Evolutionary conservation across 2,329 filamentous ascomycete genomes (phyloP).

Genomic region (Paraphaeosphaeria minitans): DNA sequence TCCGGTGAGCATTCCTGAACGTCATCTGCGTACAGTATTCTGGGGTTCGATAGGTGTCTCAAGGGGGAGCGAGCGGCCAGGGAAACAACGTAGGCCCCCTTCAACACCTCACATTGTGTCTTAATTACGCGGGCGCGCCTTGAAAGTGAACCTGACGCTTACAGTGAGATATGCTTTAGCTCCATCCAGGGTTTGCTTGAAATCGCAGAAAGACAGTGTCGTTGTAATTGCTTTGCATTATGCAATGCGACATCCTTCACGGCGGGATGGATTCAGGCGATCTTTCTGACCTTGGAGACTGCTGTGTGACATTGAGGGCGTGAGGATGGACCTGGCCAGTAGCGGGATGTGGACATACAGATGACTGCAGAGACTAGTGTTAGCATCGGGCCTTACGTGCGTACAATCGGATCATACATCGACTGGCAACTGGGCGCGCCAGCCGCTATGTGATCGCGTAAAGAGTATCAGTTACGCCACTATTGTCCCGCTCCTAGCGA

Average conservation of each 20-base stretch:
- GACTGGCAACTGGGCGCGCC: slow-evolving; percentile 10
- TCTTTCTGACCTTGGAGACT: slow-evolving; percentile 2
- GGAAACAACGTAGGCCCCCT: neutral
- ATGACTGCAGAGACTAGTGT: neutral
- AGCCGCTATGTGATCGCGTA: slow-evolving; percentile 14
- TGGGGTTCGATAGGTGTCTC: neutral
- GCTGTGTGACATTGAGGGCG: neutral
- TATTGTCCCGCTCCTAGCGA: neutral
- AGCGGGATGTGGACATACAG: slow-evolving; percentile 2
- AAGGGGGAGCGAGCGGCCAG: neutral
- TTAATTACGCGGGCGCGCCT: slow-evolving; percentile 1
- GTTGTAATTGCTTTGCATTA: slow-evolving; percentile 17
- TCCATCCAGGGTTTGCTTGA: neutral
- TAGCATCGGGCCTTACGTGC: slow-evolving; percentile 1
- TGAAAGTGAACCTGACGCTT: slow-evolving; percentile 10
- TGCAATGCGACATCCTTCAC: slow-evolving; percentile 23
- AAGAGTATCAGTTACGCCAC: slow-evolving; percentile 6
- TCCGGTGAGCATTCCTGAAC: neutral
- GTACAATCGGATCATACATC: slow-evolving; percentile 4
- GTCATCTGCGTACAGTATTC: neutral
- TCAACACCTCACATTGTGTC: neutral
- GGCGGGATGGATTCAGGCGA: slow-evolving; percentile 19
- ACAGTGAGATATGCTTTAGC: neutral
- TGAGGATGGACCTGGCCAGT: slow-evolving; percentile 11
- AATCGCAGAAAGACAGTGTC: slow-evolving; percentile 7